Evolutionary conservation across 345 rosid species (phyloP), one percentile per base, ranked within the genome.

Genomic region (Gossypium bickii): DNA sequence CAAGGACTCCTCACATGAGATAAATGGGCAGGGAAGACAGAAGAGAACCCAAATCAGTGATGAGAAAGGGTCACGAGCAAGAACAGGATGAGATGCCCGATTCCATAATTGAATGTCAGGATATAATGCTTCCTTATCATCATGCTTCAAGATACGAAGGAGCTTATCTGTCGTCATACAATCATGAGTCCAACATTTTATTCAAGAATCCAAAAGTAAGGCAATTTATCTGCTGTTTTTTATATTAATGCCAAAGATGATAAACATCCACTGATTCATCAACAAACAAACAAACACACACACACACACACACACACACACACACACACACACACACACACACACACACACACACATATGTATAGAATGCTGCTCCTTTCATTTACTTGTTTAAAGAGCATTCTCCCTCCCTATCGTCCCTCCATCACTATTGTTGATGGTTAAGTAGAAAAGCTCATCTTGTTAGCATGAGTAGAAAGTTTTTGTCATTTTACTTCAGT

Each of bases 41-140:
- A 86, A 95, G 74, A 93, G 82, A 82, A 87, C 81, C 98, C 98
- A 95, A 94, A 93, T 93, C 83, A 95, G 85, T 43, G 99, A 90
- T 79, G 99, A 93, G 82, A 95, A 95, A 72, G 98, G 92, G 82
- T 95, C 99, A 82, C 79, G 93, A 60, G 86, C 85, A 76, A 95
- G 93, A 82, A 91, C 82, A n/a, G 99, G 97, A 80, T 88, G 94
- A 78, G 93, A 85, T 78, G 91, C 89, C 76, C 86, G 88, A 72
- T 79, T 89, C 96, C 97, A 89, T 56, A 95, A 89, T 76, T 85
- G 89, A 58, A 72, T 74, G 73, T 85, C 92, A 76, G 89, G 80
- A 80, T 82, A 81, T 67, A 82, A 74, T 25, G 75, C 78, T 74
- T 84, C 89, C 52, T 64, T 77, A 63, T 86, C 87, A 76, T 74